Evolutionary conservation across 495 filamentous ascomycete species (phyloP), one percentile per base, ranked within the genome.

Genomic region (Talaromyces nanjingensis): DNA sequence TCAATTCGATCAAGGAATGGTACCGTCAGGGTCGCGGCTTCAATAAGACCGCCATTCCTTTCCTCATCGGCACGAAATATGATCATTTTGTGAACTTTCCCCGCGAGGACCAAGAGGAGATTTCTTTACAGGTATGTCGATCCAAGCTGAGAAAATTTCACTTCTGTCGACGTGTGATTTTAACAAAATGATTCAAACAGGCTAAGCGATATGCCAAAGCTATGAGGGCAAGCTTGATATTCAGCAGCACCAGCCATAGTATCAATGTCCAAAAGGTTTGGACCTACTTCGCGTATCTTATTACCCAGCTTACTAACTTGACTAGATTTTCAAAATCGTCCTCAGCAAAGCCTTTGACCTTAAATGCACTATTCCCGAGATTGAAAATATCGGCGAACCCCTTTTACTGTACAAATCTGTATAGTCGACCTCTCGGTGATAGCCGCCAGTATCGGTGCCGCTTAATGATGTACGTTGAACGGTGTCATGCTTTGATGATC

Each of bases 1-100:
- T 98, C 64, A 98, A 98, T 75, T 94, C 90, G 47, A 97, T 98
- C 81, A 98, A 98, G 82, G 94, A 98, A 75, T 98, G 94, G 94
- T 98, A 98, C 72, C 87, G 94, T 52, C 94, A 98, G 76, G 94
- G 96, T 18, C 86, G 94, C 58, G 94, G 94, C 1, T 98, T 98
- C 78, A 98, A 98, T 83, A 98, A 98, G 83, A 98, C 96, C 16
- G 94, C 94, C 11, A 98, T 98, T 68, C 94, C 94, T 0, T 96
- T 98, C 72, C 75, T 98, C 16, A 89, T 98, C 24, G 94, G 94
- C 42, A 98, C 94, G 20, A 98, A 98, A 71, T 98, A 98, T 74
- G 94, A 98, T 71, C 93, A 97, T 71, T 98, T 98, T 77, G 92
- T 98, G 71, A 98, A 98, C 73, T 96, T 98, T 71, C 92, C 94